These are phyloP conservation scores for Drechslera avenae DNA, from an alignment of 2,329 filamentous ascomycete genomes.

Conservation along the genomic window DNA sequence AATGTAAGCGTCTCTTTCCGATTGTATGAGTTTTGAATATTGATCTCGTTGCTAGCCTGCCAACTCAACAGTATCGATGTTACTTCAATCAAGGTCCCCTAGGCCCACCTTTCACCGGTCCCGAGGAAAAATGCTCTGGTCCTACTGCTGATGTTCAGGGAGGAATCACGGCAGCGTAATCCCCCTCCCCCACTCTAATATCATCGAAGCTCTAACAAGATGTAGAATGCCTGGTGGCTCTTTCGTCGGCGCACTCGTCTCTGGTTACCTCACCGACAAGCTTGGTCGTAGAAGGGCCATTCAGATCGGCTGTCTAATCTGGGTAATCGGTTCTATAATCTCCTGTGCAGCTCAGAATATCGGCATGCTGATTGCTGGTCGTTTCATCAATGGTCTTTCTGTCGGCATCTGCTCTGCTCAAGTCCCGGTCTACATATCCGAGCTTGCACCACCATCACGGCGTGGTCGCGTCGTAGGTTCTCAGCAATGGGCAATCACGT, in stretches of 20 bases:
- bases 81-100: constrained; percentile 67
- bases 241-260: constrained; percentile 66
- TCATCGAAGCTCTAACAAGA: neutral
- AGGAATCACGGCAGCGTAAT: constrained; percentile 55
- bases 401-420: constrained; percentile 75
- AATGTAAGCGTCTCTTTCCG: constrained; percentile 33
- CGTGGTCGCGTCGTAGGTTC: constrained; percentile 71
- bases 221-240: constrained; percentile 69
- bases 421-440: constrained; percentile 71
- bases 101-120: constrained; percentile 43
- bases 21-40: constrained; percentile 14
- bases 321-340: constrained; percentile 65
- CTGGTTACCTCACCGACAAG: constrained; percentile 63
- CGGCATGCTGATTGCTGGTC: constrained; percentile 72
- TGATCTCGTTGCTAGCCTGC: constrained; percentile 55
- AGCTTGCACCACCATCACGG: constrained; percentile 63
- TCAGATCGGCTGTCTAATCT: constrained; percentile 58
- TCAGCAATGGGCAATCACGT: constrained; percentile 67
- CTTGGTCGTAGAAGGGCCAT: constrained; percentile 61
- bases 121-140: constrained; percentile 56
- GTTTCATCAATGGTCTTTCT: constrained; percentile 72
- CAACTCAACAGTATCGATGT: constrained; percentile 70
- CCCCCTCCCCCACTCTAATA: neutral
- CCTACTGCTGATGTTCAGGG: constrained; percentile 63
- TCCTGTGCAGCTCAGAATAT: constrained; percentile 69